A percentile compares a stretch with the other conserved stretches of the same genome.
Evolutionary conservation across 192 early-diverging fungal genomes (phyloP).

Genomic region (Entomortierella lignicola): DNA sequence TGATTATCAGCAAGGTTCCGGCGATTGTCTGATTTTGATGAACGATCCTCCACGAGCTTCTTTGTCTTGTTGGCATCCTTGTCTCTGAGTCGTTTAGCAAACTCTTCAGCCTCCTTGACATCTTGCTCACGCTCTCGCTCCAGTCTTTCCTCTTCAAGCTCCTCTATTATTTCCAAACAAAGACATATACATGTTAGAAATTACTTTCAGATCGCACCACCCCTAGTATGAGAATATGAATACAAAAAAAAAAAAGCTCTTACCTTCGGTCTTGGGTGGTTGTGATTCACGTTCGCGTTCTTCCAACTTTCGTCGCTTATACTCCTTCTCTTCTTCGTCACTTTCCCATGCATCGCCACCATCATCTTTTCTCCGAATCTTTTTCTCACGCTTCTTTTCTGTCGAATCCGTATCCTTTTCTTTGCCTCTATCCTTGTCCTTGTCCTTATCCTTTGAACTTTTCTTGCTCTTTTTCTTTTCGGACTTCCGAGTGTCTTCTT

Average conservation of each 20-base stretch:
- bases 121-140: slow-evolving; percentile 73
- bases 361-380: slow-evolving; percentile 51
- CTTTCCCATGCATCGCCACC: slow-evolving; percentile 58
- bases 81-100: slow-evolving; percentile 82
- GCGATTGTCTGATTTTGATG: slow-evolving; percentile 72
- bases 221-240: not conserved
- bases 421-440: slow-evolving; percentile 33
- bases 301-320: slow-evolving; percentile 53
- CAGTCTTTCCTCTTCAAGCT: slow-evolving; percentile 61
- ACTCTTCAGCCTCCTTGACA: slow-evolving; percentile 90
- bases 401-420: slow-evolving; percentile 18
- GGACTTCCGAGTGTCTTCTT: slow-evolving; percentile 13
- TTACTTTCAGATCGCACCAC: too few species aligned
- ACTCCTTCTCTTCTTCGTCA: slow-evolving; percentile 71
- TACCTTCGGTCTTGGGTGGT: slow-evolving; percentile 42
- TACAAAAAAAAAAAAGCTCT: not conserved
- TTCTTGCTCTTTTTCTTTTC: slow-evolving; percentile 47
- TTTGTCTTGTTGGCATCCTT: slow-evolving; percentile 86
- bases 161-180: slow-evolving; percentile 26
- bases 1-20: slow-evolving; percentile 87
- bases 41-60: slow-evolving; percentile 80
- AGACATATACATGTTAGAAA: not conserved
- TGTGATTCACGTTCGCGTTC: slow-evolving; percentile 24
- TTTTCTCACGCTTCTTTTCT: slow-evolving; percentile 51
- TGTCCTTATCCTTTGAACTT: slow-evolving; percentile 37